Evolutionary conservation across 2,329 filamentous ascomycete genomes (phyloP).

Genomic region (Tolypocladium paradoxum): DNA sequence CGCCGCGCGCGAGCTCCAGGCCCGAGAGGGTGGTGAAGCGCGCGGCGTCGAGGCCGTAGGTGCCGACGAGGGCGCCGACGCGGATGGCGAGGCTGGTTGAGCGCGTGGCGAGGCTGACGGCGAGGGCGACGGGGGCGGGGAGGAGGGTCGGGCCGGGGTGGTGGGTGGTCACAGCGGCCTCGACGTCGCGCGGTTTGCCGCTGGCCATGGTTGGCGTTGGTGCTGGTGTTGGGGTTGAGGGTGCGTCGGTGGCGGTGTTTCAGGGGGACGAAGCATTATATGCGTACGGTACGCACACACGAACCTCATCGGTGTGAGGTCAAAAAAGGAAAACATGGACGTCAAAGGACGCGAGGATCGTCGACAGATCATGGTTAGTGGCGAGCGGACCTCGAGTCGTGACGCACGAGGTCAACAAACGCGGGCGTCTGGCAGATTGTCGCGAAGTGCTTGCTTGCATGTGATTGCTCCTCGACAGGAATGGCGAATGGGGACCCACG

Average conservation of each 20-base stretch:
- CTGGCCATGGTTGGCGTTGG: not conserved
- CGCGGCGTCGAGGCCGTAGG: conserved; percentile 41
- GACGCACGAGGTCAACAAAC: not conserved
- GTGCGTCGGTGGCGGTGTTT: not conserved
- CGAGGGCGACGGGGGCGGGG: conserved; percentile 44
- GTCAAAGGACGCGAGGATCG: not conserved
- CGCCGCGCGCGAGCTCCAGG: too few relatives aligned
- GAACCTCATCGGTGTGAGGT: not conserved
- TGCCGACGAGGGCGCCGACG: conserved; percentile 39
- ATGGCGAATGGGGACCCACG: not conserved
- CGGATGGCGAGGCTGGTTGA: conserved; percentile 48
- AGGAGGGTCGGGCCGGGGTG: conserved; percentile 37
- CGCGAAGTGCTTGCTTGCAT: not conserved
- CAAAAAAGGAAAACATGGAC: not conserved
- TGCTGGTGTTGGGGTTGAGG: not conserved
- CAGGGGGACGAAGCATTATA: not conserved
- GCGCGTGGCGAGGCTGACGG: conserved; percentile 49
- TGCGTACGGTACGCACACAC: not conserved
- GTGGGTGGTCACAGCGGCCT: conserved; percentile 9
- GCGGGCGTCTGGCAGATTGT: not conserved
- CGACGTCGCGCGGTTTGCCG: not conserved
- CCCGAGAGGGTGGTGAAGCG: conserved; percentile 47
- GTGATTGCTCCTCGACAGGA: not conserved
- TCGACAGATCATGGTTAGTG: not conserved
- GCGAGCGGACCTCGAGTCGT: not conserved